A percentile compares a stretch with the other conserved stretches of the same genome.
Evolutionary conservation across 805 yeast species (phyloP).

Genomic region (Cyberlindnera suaveolens): DNA sequence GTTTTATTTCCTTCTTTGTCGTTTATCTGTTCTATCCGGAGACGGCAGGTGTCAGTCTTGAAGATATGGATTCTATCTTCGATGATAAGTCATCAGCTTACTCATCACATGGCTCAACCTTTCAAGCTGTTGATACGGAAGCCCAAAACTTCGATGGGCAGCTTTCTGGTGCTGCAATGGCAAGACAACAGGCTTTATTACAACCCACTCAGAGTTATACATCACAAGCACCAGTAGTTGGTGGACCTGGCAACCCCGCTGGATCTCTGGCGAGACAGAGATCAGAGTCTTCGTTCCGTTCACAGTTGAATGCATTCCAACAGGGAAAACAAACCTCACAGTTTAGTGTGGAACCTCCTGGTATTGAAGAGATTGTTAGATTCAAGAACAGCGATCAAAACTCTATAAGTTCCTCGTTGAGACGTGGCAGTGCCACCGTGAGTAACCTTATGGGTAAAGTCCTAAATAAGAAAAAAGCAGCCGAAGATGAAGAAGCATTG

Average conservation of each 20-base stretch:
- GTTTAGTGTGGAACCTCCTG: conserved; percentile 31
- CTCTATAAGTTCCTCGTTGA: conserved; percentile 28
- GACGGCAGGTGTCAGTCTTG: conserved; percentile 81
- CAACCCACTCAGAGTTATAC: conserved; percentile 22
- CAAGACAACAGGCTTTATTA: conserved; percentile 31
- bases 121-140: conserved; percentile 12
- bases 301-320: conserved; percentile 15
- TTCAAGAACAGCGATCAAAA: conserved; percentile 26
- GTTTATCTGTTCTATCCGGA: conserved; percentile 79
- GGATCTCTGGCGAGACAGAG: conserved; percentile 12
- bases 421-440: conserved; percentile 39
- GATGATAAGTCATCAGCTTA: conserved; percentile 51
- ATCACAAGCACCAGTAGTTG: background rate
- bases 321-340: conserved; percentile 5
- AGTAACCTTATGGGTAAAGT: conserved; percentile 29
- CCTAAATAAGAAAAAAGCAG: conserved; percentile 19
- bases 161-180: conserved; percentile 37
- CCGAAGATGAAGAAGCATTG: conserved; percentile 25
- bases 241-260: conserved; percentile 2
- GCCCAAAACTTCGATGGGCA: conserved; percentile 6
- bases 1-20: conserved; percentile 64
- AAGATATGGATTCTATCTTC: conserved; percentile 88
- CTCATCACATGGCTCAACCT: conserved; percentile 25
- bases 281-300: conserved; percentile 20
- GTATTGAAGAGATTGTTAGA: conserved; percentile 30